Evolutionary conservation across 2,329 filamentous ascomycete species (phyloP).

Genomic region (Aspergillus caelatus): DNA sequence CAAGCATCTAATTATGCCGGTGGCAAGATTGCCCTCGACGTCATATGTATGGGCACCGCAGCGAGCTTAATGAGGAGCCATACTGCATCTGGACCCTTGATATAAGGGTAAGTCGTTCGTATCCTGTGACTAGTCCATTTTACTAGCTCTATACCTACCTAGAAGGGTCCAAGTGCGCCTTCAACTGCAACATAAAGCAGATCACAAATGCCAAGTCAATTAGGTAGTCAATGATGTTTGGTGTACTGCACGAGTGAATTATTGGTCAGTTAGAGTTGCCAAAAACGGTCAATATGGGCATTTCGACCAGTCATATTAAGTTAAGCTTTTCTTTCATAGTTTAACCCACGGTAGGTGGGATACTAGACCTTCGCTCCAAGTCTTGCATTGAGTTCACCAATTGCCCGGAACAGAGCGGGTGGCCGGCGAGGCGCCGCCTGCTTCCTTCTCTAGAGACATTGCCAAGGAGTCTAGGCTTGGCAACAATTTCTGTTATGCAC

Average conservation of each 20-base stretch:
- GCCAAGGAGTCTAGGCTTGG: not conserved
- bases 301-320: not conserved
- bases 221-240: no score
- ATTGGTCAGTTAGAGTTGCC: not conserved
- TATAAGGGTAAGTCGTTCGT: not conserved
- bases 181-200: not conserved
- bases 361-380: not conserved
- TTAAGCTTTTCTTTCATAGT: not conserved
- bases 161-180: not conserved
- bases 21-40: no score
- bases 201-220: no score
- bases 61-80: not conserved
- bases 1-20: no score
- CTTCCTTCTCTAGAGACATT: not conserved
- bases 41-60: no score
- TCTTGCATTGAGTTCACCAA: not conserved
- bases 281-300: not conserved
- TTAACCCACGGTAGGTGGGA: not conserved
- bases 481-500: not conserved
- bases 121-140: not conserved
- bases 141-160: not conserved
- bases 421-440: not conserved
- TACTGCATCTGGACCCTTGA: not conserved
- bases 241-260: not conserved
- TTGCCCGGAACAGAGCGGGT: not conserved